These are phyloP conservation scores for Closterium sp. DNA, from an alignment of 139 green algal genomes.

Conservation along the genomic window DNA sequence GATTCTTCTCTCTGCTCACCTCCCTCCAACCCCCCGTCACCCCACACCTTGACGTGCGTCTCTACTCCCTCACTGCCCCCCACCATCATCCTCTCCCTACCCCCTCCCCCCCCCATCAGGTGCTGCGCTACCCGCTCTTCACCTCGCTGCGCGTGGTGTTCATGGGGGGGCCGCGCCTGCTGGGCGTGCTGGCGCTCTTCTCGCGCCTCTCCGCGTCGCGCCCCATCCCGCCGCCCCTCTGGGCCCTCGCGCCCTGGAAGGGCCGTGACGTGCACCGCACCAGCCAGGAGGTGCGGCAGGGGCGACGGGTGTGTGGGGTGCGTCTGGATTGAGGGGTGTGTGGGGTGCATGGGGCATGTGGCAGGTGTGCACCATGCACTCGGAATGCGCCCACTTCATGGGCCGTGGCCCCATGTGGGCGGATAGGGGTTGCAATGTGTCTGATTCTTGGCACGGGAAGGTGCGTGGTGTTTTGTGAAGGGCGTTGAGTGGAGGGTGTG, in stretches of 20 bases:
- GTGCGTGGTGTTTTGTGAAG: no score
- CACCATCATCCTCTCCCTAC: not conserved
- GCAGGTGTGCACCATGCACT: no score
- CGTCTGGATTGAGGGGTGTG: no score
- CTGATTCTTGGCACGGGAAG: no score
- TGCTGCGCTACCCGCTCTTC: constrained; percentile 12
- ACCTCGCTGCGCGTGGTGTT: constrained; percentile 14
- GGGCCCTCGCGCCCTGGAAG: constrained; percentile 41
- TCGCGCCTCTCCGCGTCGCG: constrained; percentile 19
- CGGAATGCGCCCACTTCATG: no score
- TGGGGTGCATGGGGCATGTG: no score
- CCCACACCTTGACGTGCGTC: not conserved
- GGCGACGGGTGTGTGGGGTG: no score
- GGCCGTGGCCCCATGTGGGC: no score
- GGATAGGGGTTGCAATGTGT: no score
- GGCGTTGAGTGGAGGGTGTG: no score
- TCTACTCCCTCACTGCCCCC: not conserved
- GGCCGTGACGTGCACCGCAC: constrained; percentile 27
- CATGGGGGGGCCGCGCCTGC: constrained; percentile 19
- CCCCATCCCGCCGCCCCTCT: constrained; percentile 17
- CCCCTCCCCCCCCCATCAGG: not conserved
- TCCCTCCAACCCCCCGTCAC: not conserved
- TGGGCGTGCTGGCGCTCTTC: constrained; percentile 36
- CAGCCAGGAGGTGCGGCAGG: constrained; percentile 11
- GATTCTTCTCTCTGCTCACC: no score